Conservation (phyloP, 78 protist species). For the Dictyostelium intermedium region DNA sequence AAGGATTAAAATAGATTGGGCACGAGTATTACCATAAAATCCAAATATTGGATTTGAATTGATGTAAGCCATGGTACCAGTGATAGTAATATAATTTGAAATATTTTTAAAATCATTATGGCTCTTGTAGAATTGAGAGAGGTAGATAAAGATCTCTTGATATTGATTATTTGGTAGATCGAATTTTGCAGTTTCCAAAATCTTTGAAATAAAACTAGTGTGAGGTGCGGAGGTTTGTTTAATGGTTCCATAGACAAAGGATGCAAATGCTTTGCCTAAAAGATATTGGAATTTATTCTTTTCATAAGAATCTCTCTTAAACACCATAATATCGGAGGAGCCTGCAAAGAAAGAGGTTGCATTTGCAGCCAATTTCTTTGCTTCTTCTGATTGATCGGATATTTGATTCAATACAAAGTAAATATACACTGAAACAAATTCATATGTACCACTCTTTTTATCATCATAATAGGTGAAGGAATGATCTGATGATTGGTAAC, state of each 20-base stretch:
- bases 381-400: not conserved
- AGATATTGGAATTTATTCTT: not conserved
- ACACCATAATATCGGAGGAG: not conserved
- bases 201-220: not conserved
- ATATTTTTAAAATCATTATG: not conserved
- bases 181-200: not conserved
- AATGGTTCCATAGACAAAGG: not conserved
- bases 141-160: not conserved
- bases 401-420: slow-evolving; percentile 23
- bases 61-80: not conserved
- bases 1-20: not conserved
- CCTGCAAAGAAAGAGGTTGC: not conserved
- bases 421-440: slow-evolving; percentile 20
- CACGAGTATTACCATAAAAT: not conserved
- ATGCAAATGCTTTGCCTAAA: slow-evolving; percentile 5
- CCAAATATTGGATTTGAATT: not conserved
- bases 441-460: not conserved
- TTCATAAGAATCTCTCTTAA: not conserved
- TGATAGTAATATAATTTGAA: not conserved
- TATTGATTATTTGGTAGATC: not conserved
- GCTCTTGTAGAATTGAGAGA: not conserved
- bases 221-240: not conserved
- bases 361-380: not conserved
- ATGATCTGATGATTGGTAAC: not conserved
- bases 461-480: slow-evolving; percentile 30